Conservation (phyloP, 2,329 filamentous ascomycete genomes). For the Chaetomium sp. region DNA sequence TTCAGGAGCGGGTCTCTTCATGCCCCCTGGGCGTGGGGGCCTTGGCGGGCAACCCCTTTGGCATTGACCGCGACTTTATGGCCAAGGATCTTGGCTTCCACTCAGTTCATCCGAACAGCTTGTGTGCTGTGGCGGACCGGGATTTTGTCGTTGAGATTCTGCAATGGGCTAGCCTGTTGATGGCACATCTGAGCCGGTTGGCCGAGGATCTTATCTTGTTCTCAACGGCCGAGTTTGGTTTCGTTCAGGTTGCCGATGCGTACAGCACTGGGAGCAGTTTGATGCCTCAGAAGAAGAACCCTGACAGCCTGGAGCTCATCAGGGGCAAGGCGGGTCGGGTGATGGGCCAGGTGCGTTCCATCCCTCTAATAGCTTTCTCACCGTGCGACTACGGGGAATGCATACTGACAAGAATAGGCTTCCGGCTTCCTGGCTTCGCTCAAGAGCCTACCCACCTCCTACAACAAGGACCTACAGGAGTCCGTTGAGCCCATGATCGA, state of each 20-base stretch:
- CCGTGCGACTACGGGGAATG: too few relatives aligned
- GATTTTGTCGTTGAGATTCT: slow-evolving; percentile 80
- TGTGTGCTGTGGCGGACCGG: slow-evolving; percentile 68
- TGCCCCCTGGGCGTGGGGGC: slow-evolving; percentile 68
- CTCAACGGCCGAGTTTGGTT: slow-evolving; percentile 67
- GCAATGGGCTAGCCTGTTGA: slow-evolving; percentile 72
- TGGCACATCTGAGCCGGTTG: slow-evolving; percentile 71
- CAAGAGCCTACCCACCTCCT: slow-evolving; percentile 68
- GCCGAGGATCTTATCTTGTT: slow-evolving; percentile 84
- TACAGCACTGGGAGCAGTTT: slow-evolving; percentile 71
- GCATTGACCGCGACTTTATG: slow-evolving; percentile 72
- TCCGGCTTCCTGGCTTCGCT: slow-evolving; percentile 67
- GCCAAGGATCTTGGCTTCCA: slow-evolving; percentile 73
- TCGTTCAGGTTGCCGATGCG: slow-evolving; percentile 68
- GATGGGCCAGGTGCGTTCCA: slow-evolving; percentile 61
- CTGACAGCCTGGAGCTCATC: slow-evolving; percentile 62
- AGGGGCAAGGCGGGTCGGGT: slow-evolving; percentile 70
- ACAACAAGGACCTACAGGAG: slow-evolving; percentile 93
- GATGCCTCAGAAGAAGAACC: slow-evolving; percentile 83
- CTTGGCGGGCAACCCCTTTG: slow-evolving; percentile 74
- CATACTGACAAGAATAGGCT: slow-evolving; percentile 7
- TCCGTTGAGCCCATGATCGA: slow-evolving; percentile 80
- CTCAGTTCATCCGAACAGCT: slow-evolving; percentile 20
- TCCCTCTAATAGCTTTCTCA: slow-evolving; percentile 28
- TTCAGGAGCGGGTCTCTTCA: slow-evolving; percentile 67